phyloP scores from a whole-genome alignment of 176 grass and related monocot genomes.

The Aegilops tauschii region DNA sequence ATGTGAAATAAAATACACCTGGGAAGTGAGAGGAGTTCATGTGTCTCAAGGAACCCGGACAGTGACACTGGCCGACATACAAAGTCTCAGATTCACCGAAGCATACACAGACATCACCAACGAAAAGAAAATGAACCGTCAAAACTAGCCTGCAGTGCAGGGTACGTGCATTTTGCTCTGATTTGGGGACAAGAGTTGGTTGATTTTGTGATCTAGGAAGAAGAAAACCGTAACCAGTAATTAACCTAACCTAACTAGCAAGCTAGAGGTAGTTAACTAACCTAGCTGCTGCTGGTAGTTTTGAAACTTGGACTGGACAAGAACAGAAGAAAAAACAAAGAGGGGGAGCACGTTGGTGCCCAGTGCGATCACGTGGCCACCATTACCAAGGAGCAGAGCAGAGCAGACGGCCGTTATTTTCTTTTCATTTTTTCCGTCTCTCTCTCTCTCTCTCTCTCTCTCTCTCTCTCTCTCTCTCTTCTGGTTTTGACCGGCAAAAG shows the following conservation, averaged over 20 bases:
- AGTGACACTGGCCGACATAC: constrained; percentile 22
- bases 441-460: background rate
- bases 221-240: background rate
- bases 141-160: background rate
- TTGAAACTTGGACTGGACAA: background rate
- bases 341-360: background rate
- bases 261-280: background rate
- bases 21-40: constrained; percentile 37
- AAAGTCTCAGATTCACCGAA: constrained; percentile 20
- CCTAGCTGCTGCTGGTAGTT: background rate
- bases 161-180: background rate
- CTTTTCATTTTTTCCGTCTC: too few relatives aligned
- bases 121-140: background rate
- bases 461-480: background rate
- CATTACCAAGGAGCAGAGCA: constrained; percentile 27
- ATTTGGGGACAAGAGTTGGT: background rate
- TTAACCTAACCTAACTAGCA: background rate
- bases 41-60: constrained; percentile 36
- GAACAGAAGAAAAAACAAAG: background rate
- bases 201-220: background rate
- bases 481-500: background rate
- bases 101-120: background rate
- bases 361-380: constrained; percentile 49
- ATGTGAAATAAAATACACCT: constrained; percentile 13
- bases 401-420: background rate